Conservation (phyloP, 108 stramenopile genomes). For the Pseudonitzschia pungens region DNA sequence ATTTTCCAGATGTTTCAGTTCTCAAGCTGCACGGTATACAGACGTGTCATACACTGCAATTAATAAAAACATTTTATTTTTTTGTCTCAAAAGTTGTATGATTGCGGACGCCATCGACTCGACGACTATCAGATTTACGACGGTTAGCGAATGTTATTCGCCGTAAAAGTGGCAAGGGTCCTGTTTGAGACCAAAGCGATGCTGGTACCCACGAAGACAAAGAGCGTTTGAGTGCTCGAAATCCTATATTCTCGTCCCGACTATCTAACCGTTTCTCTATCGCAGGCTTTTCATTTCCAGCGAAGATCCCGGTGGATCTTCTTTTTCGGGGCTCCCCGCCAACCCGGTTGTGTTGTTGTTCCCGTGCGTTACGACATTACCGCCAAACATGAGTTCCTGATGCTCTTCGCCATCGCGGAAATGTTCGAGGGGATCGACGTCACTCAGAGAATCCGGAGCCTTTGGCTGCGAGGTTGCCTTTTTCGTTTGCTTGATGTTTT, state of each 20-base stretch:
- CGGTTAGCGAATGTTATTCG: no score
- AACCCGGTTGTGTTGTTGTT: not conserved
- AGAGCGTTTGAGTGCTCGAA: not conserved
- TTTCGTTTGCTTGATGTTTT: slow-evolving; percentile 76
- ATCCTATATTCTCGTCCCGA: not conserved
- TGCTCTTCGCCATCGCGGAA: not conserved
- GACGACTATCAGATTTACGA: no score
- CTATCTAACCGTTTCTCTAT: not conserved
- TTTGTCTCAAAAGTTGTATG: no score
- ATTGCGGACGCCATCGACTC: no score
- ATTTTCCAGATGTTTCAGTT: no score
- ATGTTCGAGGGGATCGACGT: not conserved
- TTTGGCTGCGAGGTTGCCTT: not conserved
- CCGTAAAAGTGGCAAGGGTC: not conserved
- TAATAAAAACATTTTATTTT: no score
- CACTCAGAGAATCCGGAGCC: not conserved
- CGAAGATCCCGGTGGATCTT: not conserved
- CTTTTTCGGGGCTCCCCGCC: not conserved
- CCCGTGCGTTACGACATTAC: not conserved
- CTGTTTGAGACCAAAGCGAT: not conserved
- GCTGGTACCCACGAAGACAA: not conserved
- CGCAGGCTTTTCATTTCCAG: not conserved
- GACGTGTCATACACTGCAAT: no score
- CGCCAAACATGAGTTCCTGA: not conserved
- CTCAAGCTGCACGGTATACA: no score